Percentiles rank a stretch among this genome's conserved stretches.
These are phyloP conservation scores for Chrysoporthe deuterocubensis DNA, from an alignment of 2,329 filamentous ascomycete species.

Conservation along the genomic window DNA sequence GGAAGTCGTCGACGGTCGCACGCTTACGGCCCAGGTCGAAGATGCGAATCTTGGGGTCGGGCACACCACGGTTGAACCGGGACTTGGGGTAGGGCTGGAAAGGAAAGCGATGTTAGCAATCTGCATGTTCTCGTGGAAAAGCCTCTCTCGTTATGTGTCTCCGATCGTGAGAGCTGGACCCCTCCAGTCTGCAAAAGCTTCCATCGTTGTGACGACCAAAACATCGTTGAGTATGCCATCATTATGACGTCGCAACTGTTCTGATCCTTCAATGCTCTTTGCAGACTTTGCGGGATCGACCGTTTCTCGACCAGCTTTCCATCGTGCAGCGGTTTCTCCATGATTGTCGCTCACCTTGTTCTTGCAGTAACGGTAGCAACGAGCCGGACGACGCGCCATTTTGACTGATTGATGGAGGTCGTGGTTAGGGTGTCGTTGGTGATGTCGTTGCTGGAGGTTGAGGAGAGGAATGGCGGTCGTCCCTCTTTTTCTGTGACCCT, in stretches of 20 bases:
- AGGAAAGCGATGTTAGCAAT: constrained; percentile 63
- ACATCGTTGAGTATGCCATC: not conserved
- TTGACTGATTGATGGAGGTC: constrained; percentile 66
- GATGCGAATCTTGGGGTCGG: constrained; percentile 86
- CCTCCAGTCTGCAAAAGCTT: constrained; percentile 15
- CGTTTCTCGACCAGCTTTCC: constrained; percentile 1
- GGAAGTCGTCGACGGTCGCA: constrained; percentile 99
- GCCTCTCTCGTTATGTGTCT: not conserved
- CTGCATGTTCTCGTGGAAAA: not conserved
- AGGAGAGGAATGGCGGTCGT: constrained; percentile 32
- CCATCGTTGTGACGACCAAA: not conserved
- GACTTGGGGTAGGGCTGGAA: constrained; percentile 95
- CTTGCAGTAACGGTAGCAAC: constrained; percentile 99
- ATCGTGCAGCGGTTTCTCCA: not conserved
- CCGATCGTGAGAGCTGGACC: not conserved
- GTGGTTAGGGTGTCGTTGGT: constrained; percentile 46
- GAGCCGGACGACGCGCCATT: constrained; percentile 99
- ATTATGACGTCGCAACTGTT: not conserved
- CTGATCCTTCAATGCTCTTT: not conserved
- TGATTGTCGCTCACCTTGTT: constrained; percentile 80
- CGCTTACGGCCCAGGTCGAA: constrained; percentile 99
- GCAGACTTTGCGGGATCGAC: constrained; percentile 12
- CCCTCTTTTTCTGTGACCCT: constrained; percentile 34
- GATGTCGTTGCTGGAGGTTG: constrained; percentile 28
- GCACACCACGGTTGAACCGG: constrained; percentile 99